These are phyloP conservation scores for Suhomyces canberraensis DNA, from an alignment of 805 yeast genomes.

Conservation along the genomic window DNA sequence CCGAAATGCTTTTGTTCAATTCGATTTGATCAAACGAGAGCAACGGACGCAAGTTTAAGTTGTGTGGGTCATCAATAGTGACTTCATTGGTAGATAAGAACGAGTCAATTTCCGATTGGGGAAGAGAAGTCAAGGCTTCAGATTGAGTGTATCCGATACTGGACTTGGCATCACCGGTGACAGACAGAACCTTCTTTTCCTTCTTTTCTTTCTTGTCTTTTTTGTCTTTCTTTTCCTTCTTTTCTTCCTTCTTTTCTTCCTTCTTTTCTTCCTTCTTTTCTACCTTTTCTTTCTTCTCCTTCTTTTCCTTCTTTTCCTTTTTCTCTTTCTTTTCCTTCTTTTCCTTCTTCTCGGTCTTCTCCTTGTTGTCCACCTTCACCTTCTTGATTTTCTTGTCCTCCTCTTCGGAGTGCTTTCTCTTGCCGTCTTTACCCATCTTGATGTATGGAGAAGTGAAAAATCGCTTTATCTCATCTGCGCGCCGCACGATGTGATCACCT, in stretches of 20 bases:
- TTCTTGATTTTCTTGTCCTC: slow-evolving; percentile 25
- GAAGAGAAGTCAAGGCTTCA: slow-evolving; percentile 34
- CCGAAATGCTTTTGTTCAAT: slow-evolving; percentile 50
- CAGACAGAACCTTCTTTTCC: neutral
- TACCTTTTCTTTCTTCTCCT: slow-evolving; percentile 31
- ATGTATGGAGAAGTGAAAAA: slow-evolving; percentile 1
- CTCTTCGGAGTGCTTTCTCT: slow-evolving; percentile 24
- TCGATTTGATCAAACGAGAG: slow-evolving; percentile 62
- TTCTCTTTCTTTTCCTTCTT: slow-evolving; percentile 36
- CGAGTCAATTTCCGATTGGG: slow-evolving; percentile 55
- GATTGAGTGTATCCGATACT: slow-evolving; percentile 35
- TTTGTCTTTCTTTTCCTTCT: slow-evolving; percentile 27
- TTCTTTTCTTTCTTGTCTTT: slow-evolving; percentile 13
- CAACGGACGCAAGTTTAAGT: slow-evolving; percentile 58
- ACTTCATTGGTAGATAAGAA: slow-evolving; percentile 74
- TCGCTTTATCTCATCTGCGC: slow-evolving; percentile 1
- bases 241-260: slow-evolving; percentile 29
- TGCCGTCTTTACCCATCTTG: slow-evolving; percentile 18
- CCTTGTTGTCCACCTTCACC: slow-evolving; percentile 30
- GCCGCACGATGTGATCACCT: slow-evolving; percentile 5
- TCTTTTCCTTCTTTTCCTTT: slow-evolving; percentile 38
- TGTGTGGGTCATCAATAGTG: slow-evolving; percentile 66
- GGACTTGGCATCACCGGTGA: slow-evolving; percentile 11
- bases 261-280: slow-evolving; percentile 32
- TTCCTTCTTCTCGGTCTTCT: slow-evolving; percentile 40